Percentiles rank a stretch among this genome's conserved stretches.
Evolutionary conservation across 2,329 filamentous ascomycete genomes (phyloP).

Genomic region (Venturia carpophila): DNA sequence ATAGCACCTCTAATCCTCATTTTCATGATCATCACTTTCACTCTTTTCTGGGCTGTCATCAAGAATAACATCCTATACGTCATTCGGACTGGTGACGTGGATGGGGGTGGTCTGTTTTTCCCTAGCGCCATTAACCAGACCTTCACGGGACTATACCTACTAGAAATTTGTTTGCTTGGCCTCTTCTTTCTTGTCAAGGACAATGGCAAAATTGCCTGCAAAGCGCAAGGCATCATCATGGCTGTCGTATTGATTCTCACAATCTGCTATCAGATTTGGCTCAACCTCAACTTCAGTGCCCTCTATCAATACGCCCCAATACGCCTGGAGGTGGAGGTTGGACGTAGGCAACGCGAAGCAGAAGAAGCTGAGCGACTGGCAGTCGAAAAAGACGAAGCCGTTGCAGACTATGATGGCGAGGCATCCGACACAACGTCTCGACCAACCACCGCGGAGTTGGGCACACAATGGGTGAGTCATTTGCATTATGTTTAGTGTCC

Average conservation of each 20-base stretch:
- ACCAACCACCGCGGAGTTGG: background rate
- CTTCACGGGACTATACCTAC: slow-evolving; percentile 88
- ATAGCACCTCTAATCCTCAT: slow-evolving; percentile 84
- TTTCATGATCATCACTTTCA: slow-evolving; percentile 89
- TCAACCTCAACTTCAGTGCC: slow-evolving; percentile 77
- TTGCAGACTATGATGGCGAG: background rate
- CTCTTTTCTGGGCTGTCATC: slow-evolving; percentile 85
- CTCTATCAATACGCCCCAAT: slow-evolving; percentile 85
- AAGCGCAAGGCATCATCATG: slow-evolving; percentile 77
- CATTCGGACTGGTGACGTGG: slow-evolving; percentile 78
- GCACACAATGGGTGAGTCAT: background rate
- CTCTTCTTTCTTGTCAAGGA: slow-evolving; percentile 74
- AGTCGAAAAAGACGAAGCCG: background rate
- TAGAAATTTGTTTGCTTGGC: slow-evolving; percentile 84
- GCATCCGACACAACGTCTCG: background rate
- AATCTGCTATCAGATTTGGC: slow-evolving; percentile 64
- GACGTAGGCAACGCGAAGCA: slow-evolving; percentile 81
- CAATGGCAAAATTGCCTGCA: slow-evolving; percentile 50
- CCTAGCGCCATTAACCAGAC: slow-evolving; percentile 90
- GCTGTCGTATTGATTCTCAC: slow-evolving; percentile 66
- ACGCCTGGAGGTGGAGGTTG: slow-evolving; percentile 11
- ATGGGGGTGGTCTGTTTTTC: slow-evolving; percentile 88
- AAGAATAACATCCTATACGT: slow-evolving; percentile 89
- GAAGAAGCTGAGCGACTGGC: slow-evolving; percentile 55
- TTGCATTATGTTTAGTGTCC: background rate